Evolutionary conservation across 495 filamentous ascomycete genomes (phyloP).

Genomic region (Penicillium ochrochloron): DNA sequence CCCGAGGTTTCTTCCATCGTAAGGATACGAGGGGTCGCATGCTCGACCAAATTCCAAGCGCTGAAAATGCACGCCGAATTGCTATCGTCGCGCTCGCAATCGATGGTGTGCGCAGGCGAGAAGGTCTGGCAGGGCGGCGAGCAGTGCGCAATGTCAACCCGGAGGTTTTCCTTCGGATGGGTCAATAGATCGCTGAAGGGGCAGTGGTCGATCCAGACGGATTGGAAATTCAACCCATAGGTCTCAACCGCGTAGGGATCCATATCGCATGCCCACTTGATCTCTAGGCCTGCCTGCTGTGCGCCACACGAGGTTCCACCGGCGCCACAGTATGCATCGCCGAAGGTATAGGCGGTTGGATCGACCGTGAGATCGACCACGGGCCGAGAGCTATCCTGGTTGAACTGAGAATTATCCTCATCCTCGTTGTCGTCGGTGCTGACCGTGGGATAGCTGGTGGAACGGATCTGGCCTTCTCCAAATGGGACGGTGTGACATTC

Average conservation of each 20-base stretch:
- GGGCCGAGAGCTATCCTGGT: constrained; percentile 13
- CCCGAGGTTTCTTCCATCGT: constrained; percentile 89
- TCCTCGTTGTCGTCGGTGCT: constrained; percentile 8
- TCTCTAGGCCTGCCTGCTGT: constrained; percentile 58
- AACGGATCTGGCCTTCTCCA: constrained; percentile 2
- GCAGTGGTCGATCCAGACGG: constrained; percentile 47
- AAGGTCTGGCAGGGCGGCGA: constrained; percentile 87
- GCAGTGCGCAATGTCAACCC: constrained; percentile 75
- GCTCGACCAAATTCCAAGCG: constrained; percentile 60
- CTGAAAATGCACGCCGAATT: constrained; percentile 76
- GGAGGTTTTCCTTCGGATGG: constrained; percentile 31
- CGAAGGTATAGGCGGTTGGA: constrained; percentile 59
- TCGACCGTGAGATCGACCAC: constrained; percentile 27
- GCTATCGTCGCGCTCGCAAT: constrained; percentile 66
- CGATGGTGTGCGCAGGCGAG: constrained; percentile 73
- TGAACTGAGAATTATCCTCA: neutral
- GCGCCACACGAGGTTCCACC: constrained; percentile 79
- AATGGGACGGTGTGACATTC: neutral
- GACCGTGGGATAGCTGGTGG: neutral
- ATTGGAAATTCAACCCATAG: constrained; percentile 62
- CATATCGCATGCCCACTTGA: constrained; percentile 68
- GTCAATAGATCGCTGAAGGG: constrained; percentile 38
- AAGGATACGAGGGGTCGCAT: constrained; percentile 67
- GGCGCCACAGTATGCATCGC: constrained; percentile 76
- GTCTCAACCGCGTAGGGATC: constrained; percentile 58